Evolutionary conservation across 371 early-diverging fungal species (phyloP), one percentile per base, ranked within the genome.

Genomic region (Apophysomyces ossiformis): DNA sequence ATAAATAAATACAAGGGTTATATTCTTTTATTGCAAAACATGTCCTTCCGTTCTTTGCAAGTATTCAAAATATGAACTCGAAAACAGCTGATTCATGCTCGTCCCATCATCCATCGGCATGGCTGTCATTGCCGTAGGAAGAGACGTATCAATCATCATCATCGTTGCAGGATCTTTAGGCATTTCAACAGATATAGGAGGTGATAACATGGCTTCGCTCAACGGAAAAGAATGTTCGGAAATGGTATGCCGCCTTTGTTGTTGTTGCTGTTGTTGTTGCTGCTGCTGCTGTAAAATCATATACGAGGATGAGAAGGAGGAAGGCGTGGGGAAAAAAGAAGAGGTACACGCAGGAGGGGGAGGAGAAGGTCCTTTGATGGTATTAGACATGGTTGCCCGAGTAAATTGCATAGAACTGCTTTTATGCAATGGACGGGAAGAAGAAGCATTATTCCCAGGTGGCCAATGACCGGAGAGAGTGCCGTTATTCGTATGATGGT

Each of bases 231-330:
- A 7, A 8, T 50, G 54, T 50, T 50, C 54, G 5, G 54, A 50
- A 18, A 50, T 21, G 21, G 54, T 21, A 21, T 50, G 54, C 2
- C 21, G 54, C 16, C 60, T 60, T 50, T 59, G 54, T 26, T 60
- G 66, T 37, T 37, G 66, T 37, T 60, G 66, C 21, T 56, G 44
- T 39, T 38, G 60, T 7, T 61, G 64, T 9, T 43, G 43, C 39
- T 50, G 39, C 43, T 26, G 26, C 41, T 11, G 41, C 41, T 41
- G 41, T 13, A 21, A 26, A 7, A 21, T 4, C 7, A 50, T 5
- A 21, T 36, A 35, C 56, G 54, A 5, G 16, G 7, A 21, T 21
- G 21, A 50, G 18, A 50, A 21, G 54, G 9, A 6, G 54, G 54
- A 26, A 26, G 32, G 2, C 32, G 32, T 26, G 32, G 32, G 32